These are phyloP conservation scores for Acidiella bohemica DNA, from an alignment of 495 filamentous ascomycete species.

Conservation along the genomic window DNA sequence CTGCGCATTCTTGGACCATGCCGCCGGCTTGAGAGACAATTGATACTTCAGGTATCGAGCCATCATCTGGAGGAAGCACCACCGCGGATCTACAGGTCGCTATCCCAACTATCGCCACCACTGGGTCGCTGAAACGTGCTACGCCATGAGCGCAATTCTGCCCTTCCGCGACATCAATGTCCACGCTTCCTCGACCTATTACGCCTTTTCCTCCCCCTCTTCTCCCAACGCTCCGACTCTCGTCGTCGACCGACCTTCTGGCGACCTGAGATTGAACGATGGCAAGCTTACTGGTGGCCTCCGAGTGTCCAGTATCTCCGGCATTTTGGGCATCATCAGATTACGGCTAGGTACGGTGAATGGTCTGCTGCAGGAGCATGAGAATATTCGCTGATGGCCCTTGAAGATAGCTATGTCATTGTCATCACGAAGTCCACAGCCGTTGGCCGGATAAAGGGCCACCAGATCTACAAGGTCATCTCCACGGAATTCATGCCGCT, in stretches of 20 bases:
- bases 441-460: conserved; percentile 78
- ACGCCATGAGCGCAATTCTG: conserved; percentile 49
- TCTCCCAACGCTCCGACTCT: conserved; percentile 76
- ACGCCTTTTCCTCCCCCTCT: conserved; percentile 93
- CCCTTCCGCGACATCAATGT: conserved; percentile 96
- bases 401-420: conserved; percentile 85
- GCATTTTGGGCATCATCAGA: conserved; percentile 83
- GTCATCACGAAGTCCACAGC: conserved; percentile 89
- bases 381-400: conserved; percentile 19
- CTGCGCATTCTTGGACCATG: no score
- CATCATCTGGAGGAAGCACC: no score
- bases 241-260: conserved; percentile 81
- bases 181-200: conserved; percentile 76
- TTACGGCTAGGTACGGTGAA: conserved; percentile 63
- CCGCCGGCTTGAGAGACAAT: no score
- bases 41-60: no score
- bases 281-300: conserved; percentile 58
- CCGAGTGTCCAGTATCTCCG: conserved; percentile 82
- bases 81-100: no score
- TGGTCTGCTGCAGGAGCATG: neutral
- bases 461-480: conserved; percentile 84
- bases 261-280: conserved; percentile 75
- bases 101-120: no score
- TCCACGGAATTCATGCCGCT: conserved; percentile 88
- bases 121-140: no score